Conservation (phyloP, 768 basidiomycete species). For the Tulasnella sp. region DNA sequence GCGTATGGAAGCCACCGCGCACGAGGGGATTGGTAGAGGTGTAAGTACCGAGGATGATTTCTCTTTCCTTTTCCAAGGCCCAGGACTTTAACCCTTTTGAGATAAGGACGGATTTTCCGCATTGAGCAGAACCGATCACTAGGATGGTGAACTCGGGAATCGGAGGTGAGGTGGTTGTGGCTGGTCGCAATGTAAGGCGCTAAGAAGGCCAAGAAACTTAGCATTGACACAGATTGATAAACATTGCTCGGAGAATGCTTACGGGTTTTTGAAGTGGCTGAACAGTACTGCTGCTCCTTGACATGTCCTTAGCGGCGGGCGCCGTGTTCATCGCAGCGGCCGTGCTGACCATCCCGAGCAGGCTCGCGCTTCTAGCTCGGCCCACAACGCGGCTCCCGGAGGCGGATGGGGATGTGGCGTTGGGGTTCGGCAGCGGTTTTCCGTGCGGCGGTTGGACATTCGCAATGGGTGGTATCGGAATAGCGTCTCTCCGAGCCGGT, state of each 20-base stretch:
- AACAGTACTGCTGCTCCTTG: not conserved
- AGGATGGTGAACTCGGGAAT: conserved; percentile 41
- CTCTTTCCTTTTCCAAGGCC: conserved; percentile 17
- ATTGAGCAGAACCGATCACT: conserved; percentile 64
- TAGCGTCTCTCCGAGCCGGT: not conserved
- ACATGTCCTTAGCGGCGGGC: not conserved
- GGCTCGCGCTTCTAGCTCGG: conserved; percentile 3
- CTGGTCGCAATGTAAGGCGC: conserved; percentile 4
- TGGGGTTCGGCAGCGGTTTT: conserved; percentile 4
- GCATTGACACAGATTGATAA: not conserved
- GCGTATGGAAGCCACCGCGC: not conserved
- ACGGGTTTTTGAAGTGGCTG: not conserved
- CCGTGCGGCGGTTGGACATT: not conserved
- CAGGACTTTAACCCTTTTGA: conserved; percentile 60
- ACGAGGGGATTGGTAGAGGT: not conserved
- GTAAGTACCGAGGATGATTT: conserved; percentile 3
- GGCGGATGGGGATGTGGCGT: not conserved
- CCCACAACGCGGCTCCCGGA: not conserved
- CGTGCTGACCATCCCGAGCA: conserved; percentile 5
- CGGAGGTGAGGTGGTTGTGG: not conserved
- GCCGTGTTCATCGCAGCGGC: not conserved
- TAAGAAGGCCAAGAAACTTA: not conserved
- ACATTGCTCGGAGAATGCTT: not conserved
- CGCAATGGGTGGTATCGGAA: conserved; percentile 1
- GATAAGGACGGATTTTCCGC: conserved; percentile 80